phyloP scores from a whole-genome alignment of 2,329 filamentous ascomycete species.

The Ophiosphaerella korrae region DNA sequence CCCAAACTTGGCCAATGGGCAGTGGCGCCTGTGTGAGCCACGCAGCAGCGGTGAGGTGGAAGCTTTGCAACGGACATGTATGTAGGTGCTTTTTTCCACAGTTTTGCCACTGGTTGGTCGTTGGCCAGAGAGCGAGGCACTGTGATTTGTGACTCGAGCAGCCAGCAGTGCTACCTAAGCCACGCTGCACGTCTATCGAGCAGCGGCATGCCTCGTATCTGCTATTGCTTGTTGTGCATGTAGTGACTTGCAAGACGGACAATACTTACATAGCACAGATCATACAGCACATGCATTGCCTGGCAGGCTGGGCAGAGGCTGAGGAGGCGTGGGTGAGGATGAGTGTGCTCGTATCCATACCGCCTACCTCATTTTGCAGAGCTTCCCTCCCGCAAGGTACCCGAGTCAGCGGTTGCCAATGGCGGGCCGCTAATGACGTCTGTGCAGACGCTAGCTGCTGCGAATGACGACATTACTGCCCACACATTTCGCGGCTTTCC shows the following conservation, averaged over 20 bases:
- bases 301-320: too few species aligned
- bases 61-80: constrained; percentile 4
- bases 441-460: constrained; percentile 8
- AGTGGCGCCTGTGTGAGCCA: neutral
- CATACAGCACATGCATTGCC: too few species aligned
- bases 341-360: constrained; percentile 14
- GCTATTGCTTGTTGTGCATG: too few species aligned
- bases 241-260: too few species aligned
- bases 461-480: constrained; percentile 18
- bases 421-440: constrained; percentile 2
- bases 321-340: constrained; percentile 1
- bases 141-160: neutral
- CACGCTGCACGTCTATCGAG: constrained; percentile 6
- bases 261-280: too few species aligned
- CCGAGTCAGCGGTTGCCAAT: constrained; percentile 20
- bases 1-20: constrained; percentile 23
- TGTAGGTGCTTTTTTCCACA: constrained; percentile 5
- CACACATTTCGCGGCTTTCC: constrained; percentile 14
- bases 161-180: neutral
- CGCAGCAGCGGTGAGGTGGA: constrained; percentile 27
- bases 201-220: neutral
- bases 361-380: constrained; percentile 28
- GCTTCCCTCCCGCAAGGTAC: constrained; percentile 18
- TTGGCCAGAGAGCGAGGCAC: neutral
- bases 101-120: constrained; percentile 12